A percentile compares a stretch with the other conserved stretches of the same genome.
Evolutionary conservation across 352 stramenopile species (phyloP).

Genomic region (Globisporangium takayamanum): DNA sequence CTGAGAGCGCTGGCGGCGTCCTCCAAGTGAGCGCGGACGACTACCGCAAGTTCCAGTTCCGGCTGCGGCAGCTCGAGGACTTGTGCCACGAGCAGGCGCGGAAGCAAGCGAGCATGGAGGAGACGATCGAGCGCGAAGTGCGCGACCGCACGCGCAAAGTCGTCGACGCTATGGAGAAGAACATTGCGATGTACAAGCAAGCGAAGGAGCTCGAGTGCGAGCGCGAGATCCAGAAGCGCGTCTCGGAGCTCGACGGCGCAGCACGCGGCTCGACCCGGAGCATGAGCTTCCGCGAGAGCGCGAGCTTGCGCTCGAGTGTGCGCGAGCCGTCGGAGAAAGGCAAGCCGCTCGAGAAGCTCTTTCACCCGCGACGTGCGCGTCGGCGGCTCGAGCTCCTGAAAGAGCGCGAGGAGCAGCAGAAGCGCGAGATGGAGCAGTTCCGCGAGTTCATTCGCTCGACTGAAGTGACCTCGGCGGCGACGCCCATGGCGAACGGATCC

Average conservation of each 20-base stretch:
- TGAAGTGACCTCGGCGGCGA: slow-evolving; percentile 29
- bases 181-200: slow-evolving; percentile 83
- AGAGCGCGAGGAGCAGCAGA: slow-evolving; percentile 68
- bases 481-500: slow-evolving; percentile 8
- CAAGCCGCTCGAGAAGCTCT: slow-evolving; percentile 66
- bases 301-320: slow-evolving; percentile 14
- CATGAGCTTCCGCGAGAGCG: slow-evolving; percentile 34
- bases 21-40: slow-evolving; percentile 62
- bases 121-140: slow-evolving; percentile 76
- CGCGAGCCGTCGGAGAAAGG: slow-evolving; percentile 30
- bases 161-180: slow-evolving; percentile 73
- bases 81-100: slow-evolving; percentile 58
- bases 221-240: slow-evolving; percentile 64
- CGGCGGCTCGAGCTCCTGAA: slow-evolving; percentile 56
- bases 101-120: slow-evolving; percentile 68
- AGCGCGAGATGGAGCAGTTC: slow-evolving; percentile 84
- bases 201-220: slow-evolving; percentile 76
- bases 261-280: slow-evolving; percentile 11
- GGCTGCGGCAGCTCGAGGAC: slow-evolving; percentile 71
- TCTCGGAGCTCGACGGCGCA: slow-evolving; percentile 40
- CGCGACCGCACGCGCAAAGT: slow-evolving; percentile 53
- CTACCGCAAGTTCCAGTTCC: slow-evolving; percentile 81
- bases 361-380: slow-evolving; percentile 65
- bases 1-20: slow-evolving; percentile 16
- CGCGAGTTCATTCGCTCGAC: slow-evolving; percentile 76